Conservation (phyloP, 140 eudicot species). For the Ambrosia hybrid region DNA sequence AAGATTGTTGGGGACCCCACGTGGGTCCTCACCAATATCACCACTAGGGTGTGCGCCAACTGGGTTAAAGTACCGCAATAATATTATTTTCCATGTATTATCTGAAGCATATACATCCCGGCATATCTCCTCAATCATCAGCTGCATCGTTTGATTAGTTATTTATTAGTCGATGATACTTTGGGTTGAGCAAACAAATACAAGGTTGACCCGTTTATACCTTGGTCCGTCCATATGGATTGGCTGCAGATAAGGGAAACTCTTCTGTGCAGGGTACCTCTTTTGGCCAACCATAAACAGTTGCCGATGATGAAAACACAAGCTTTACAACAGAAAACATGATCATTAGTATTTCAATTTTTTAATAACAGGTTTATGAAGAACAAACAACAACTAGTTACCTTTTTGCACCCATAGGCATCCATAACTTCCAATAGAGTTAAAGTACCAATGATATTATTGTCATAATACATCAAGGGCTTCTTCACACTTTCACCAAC, state of each 20-base stretch:
- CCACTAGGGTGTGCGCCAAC: constrained; percentile 99
- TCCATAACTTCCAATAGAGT: constrained; percentile 88
- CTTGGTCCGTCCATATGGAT: constrained; percentile 93
- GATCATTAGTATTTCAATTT: neutral
- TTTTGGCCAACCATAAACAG: constrained; percentile 94
- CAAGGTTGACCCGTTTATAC: constrained; percentile 29
- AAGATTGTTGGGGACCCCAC: constrained; percentile 91
- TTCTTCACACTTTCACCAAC: constrained; percentile 98
- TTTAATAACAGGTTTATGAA: neutral
- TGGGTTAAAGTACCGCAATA: constrained; percentile 93
- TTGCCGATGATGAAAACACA: constrained; percentile 93
- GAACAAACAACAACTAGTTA: constrained; percentile 22
- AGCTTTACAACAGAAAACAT: constrained; percentile 37
- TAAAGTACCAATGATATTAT: constrained; percentile 80
- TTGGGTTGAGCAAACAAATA: constrained; percentile 9
- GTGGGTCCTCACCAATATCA: constrained; percentile 91
- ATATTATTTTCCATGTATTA: constrained; percentile 71
- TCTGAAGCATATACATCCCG: constrained; percentile 71
- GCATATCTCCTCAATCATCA: constrained; percentile 95
- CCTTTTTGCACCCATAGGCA: constrained; percentile 89
- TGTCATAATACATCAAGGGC: constrained; percentile 77
- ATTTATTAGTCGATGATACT: constrained; percentile 12
- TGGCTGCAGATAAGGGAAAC: constrained; percentile 73
- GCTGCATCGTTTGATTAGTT: constrained; percentile 45
- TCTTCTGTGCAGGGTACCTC: constrained; percentile 92